Conservation (phyloP, 2,329 filamentous ascomycete genomes). For the Sordariomycetes sp. region DNA sequence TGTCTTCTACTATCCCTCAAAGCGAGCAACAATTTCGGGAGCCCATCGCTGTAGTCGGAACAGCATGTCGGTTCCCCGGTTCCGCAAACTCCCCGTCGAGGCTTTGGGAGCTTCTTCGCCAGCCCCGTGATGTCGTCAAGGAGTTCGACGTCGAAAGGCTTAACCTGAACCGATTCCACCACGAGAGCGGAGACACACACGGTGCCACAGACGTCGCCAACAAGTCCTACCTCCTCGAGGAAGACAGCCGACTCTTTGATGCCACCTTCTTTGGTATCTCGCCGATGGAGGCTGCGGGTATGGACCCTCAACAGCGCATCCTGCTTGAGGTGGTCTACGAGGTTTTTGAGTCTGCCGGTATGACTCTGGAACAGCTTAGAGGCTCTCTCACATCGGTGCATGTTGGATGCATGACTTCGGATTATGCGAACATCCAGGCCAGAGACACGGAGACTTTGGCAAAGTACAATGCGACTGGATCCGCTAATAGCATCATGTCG, state of each 20-base stretch:
- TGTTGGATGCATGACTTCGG: conserved; percentile 17
- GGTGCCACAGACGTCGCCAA: conserved; percentile 10
- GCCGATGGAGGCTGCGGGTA: conserved; percentile 24
- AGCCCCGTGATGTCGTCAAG: conserved; percentile 23
- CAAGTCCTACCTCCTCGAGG: conserved; percentile 22
- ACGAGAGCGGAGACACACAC: conserved; percentile 20
- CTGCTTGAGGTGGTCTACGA: conserved; percentile 29
- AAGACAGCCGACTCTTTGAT: conserved; percentile 23
- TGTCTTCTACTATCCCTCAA: too few relatives aligned
- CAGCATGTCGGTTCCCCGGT: conserved; percentile 26
- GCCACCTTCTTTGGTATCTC: conserved; percentile 28
- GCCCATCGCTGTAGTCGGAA: conserved; percentile 31
- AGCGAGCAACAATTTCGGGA: too few relatives aligned
- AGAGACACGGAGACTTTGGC: conserved; percentile 35
- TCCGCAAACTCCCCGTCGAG: conserved; percentile 18
- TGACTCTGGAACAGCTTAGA: conserved; percentile 15
- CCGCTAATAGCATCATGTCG: conserved; percentile 30
- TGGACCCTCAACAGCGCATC: conserved; percentile 33
- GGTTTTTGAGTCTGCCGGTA: conserved; percentile 25
- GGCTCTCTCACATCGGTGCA: conserved; percentile 18
- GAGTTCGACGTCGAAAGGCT: conserved; percentile 14
- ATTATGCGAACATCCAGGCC: conserved; percentile 22
- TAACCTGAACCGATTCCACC: conserved; percentile 13
- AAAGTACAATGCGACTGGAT: conserved; percentile 10
- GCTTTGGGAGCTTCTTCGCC: conserved; percentile 22